Percentiles rank a stretch among this genome's conserved stretches.
Conservation (phyloP, 164 flowering plant genomes). For the Vitis riparia region DNA sequence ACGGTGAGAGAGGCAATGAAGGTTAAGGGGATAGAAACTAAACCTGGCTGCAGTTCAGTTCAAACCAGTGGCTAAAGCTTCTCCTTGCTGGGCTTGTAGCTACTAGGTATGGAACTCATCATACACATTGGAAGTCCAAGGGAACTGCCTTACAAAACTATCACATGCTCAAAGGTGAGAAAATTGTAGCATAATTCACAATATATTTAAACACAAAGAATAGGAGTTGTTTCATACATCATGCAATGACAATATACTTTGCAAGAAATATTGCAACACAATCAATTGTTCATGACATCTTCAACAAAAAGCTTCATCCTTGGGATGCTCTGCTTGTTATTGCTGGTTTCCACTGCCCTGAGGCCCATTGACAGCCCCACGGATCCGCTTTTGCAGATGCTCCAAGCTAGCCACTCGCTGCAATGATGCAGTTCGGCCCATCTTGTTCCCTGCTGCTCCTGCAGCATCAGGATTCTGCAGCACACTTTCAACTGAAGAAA, state of each 20-base stretch:
- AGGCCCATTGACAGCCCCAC: slow-evolving; percentile 40
- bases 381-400: slow-evolving; percentile 82
- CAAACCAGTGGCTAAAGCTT: slow-evolving; percentile 5
- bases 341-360: slow-evolving; percentile 37
- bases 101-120: no score
- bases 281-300: neutral
- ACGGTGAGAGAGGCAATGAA: slow-evolving; percentile 45
- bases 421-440: slow-evolving; percentile 66
- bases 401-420: slow-evolving; percentile 94
- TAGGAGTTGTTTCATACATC: slow-evolving; percentile 3
- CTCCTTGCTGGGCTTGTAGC: neutral
- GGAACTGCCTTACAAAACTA: neutral
- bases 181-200: neutral
- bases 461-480: neutral
- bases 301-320: neutral
- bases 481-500: slow-evolving; percentile 39
- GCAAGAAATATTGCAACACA: neutral
- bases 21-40: slow-evolving; percentile 28
- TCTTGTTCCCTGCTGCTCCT: slow-evolving; percentile 36
- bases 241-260: neutral
- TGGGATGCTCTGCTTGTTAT: neutral
- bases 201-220: slow-evolving; percentile 9
- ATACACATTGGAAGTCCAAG: no score
- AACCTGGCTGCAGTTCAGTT: slow-evolving; percentile 45
- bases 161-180: slow-evolving; percentile 1